phyloP scores from a whole-genome alignment of 2,329 filamentous ascomycete species.

The Monilinia fructicola region DNA sequence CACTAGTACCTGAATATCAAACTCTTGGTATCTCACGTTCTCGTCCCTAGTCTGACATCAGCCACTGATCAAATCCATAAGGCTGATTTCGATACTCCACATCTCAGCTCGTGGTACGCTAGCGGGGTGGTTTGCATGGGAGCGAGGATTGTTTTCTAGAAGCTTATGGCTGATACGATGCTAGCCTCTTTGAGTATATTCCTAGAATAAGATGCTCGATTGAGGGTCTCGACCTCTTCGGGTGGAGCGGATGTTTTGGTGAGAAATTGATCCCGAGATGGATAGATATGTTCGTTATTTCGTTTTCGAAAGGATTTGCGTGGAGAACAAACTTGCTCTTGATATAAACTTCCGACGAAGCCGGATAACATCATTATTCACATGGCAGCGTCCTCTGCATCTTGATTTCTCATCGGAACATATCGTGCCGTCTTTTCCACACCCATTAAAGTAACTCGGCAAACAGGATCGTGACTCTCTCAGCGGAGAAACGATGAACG shows the following conservation, averaged over 20 bases:
- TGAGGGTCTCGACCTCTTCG: background rate
- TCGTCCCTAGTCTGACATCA: conserved; percentile 6
- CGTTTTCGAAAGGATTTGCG: background rate
- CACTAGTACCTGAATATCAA: background rate
- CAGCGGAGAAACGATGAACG: conserved; percentile 1
- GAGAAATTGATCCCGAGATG: background rate
- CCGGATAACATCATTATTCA: background rate
- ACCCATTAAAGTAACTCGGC: background rate
- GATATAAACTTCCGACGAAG: background rate
- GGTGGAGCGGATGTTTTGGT: background rate
- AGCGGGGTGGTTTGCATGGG: background rate
- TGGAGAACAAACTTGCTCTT: background rate
- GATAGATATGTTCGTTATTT: background rate
- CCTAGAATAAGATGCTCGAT: background rate
- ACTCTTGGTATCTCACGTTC: background rate
- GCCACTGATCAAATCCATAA: background rate
- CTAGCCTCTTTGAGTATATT: background rate
- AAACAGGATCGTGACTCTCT: background rate
- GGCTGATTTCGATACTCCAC: background rate
- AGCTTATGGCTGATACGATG: background rate
- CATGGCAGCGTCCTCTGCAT: background rate
- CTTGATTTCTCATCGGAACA: background rate
- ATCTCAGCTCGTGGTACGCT: background rate
- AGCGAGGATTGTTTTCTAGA: background rate
- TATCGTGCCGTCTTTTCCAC: background rate